Percentiles rank a stretch among this genome's conserved stretches.
phyloP scores from a whole-genome alignment of 306 rosid species.

The Abrus precatorius region DNA sequence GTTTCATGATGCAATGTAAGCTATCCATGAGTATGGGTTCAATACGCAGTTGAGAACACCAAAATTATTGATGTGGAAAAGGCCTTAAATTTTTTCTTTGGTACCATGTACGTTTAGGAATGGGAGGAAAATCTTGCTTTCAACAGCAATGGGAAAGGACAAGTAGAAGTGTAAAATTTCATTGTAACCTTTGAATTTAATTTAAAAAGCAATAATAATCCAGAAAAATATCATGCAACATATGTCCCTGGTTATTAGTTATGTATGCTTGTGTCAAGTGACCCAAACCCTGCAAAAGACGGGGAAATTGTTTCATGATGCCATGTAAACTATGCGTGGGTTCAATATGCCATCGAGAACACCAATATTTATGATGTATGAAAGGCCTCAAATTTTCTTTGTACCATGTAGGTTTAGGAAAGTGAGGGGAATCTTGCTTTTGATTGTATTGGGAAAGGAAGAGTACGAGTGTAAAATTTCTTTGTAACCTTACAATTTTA shows the following conservation, averaged over 20 bases:
- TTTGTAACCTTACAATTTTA: constrained; percentile 10
- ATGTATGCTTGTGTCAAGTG: constrained; percentile 20
- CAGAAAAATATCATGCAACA: not conserved
- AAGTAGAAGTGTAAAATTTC: not conserved
- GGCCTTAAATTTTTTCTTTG: constrained; percentile 34
- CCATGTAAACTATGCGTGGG: not conserved
- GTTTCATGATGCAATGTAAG: not conserved
- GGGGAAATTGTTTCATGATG: constrained; percentile 20
- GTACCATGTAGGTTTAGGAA: constrained; percentile 6
- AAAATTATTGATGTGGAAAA: constrained; percentile 18
- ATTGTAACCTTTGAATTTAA: not conserved
- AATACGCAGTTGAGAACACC: not conserved
- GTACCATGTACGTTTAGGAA: constrained; percentile 14
- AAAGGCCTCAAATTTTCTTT: constrained; percentile 19
- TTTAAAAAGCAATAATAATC: not conserved
- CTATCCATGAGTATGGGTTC: constrained; percentile 7
- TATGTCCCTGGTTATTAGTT: not conserved
- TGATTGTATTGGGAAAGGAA: not conserved
- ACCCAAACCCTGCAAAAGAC: not conserved
- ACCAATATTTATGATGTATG: not conserved
- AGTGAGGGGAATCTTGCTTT: not conserved
- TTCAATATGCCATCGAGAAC: constrained; percentile 8
- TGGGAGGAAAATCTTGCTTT: constrained; percentile 1
- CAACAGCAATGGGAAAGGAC: not conserved
- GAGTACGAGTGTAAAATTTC: not conserved